Conservation (phyloP, 2,329 filamentous ascomycete species). For the Conoideocrella luteorostrata region DNA sequence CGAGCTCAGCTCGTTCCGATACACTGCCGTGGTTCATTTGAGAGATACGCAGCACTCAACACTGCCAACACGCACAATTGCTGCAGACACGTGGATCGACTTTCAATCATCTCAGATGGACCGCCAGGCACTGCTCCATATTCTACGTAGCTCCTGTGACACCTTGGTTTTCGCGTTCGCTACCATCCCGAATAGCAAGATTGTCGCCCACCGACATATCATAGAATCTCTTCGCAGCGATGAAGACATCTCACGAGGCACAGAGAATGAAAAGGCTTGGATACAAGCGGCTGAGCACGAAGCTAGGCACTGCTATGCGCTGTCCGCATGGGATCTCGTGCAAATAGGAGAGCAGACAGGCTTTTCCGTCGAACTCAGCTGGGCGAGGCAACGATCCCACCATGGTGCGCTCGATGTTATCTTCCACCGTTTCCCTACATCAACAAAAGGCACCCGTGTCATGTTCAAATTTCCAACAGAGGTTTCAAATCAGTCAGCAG, state of each 20-base stretch:
- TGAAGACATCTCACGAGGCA: too few species aligned
- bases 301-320: conserved; percentile 2
- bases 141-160: too few species aligned
- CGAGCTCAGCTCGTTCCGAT: conserved; percentile 17
- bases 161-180: too few species aligned
- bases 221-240: too few species aligned
- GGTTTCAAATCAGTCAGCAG: too few species aligned
- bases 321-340: conserved; percentile 13
- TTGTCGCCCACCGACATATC: too few species aligned
- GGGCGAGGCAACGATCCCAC: conserved; percentile 31
- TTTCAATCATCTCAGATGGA: too few species aligned
- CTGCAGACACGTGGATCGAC: too few species aligned
- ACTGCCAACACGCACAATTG: conserved; percentile 5
- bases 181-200: too few species aligned
- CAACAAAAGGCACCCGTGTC: too few species aligned
- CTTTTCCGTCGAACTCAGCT: conserved; percentile 40
- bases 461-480: conserved; percentile 19
- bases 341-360: conserved; percentile 26
- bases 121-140: too few species aligned
- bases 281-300: background rate
- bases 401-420: conserved; percentile 20
- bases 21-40: conserved; percentile 15
- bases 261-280: conserved; percentile 8
- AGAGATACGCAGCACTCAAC: background rate
- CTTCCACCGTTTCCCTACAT: too few species aligned